Evolutionary conservation across 1,139 yeast species (phyloP), one percentile per base, ranked within the genome.

Genomic region (Kurtzmaniella natalensis): DNA sequence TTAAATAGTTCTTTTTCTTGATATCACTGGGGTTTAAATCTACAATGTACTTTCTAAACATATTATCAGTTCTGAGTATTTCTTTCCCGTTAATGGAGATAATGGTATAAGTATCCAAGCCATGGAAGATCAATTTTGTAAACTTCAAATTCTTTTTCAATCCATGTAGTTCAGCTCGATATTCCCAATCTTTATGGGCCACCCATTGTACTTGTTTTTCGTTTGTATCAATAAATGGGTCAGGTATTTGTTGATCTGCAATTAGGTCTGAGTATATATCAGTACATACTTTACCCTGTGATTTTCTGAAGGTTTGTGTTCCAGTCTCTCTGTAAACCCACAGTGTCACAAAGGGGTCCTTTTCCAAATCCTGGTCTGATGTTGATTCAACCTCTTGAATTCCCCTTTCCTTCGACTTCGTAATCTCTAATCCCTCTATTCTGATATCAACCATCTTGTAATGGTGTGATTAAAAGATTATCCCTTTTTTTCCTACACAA

Each of bases 151-250:
- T 39, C 13, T 30, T 51, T 23, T 55, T 29, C 28, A 60, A 39
- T 39, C 58, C 64, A 3, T n/a, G 10, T 23, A 57, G 54, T 7
- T 30, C 30, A 10, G 47, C 41, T 31, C 45, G 43, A 45, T 68
- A 68, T 31, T 62, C 67, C 74, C 74, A 68, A 33, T 61, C 64
- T 6, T 39, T 45, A 36, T 63, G 64, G 15, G 70, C 71, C 5
- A 72, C 63, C 77, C 77, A 71, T 47, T 69, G 75, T 7, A 69
- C 61, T 5, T 43, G 37, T 18, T 48, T 47, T 44, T 68, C 76
- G 41, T 70, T 68, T 35, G 48, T 47, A 38, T 68, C 64, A 1
- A 54, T 16, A 38, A 67, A 70, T 1, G 76, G 76, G 40, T 71
- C 72, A 1, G 65, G 61, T 20, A 71, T 70, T 22, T 55, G 50